Percentiles rank a stretch among this genome's conserved stretches.
Conservation (phyloP, 495 filamentous ascomycete species). For the Cladorrhinum samala region DNA sequence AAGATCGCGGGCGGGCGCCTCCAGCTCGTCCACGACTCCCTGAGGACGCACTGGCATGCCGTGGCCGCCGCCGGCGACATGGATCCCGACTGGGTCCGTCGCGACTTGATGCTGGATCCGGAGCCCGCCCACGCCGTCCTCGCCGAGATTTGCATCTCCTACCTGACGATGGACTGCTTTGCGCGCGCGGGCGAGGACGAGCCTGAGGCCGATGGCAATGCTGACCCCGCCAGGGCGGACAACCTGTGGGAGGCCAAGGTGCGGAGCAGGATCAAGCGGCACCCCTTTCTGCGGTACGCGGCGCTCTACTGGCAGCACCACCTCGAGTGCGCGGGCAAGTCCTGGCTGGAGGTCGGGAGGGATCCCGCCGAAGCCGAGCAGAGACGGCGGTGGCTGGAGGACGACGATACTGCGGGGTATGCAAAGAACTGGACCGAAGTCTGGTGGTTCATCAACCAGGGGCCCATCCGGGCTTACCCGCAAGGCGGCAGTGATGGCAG, state of each 20-base stretch:
- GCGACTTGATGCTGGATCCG: not conserved
- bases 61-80: too few relatives aligned
- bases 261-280: not conserved
- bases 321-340: not conserved
- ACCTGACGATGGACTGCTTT: not conserved
- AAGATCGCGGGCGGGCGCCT: too few relatives aligned
- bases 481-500: not conserved
- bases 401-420: not conserved
- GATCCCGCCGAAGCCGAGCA: not conserved
- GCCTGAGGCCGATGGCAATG: not conserved
- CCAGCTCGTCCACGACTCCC: not conserved
- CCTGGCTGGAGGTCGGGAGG: not conserved
- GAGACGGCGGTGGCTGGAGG: too few relatives aligned
- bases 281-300: not conserved
- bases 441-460: not conserved
- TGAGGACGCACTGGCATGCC: not conserved
- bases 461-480: not conserved
- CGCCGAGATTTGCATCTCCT: not conserved
- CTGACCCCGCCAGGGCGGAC: too few relatives aligned
- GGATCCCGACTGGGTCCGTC: not conserved
- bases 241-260: not conserved
- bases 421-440: not conserved
- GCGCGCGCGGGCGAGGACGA: too few relatives aligned
- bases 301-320: not conserved
- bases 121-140: not conserved